Conservation (phyloP, 495 filamentous ascomycete genomes). For the Xylaria curta region DNA sequence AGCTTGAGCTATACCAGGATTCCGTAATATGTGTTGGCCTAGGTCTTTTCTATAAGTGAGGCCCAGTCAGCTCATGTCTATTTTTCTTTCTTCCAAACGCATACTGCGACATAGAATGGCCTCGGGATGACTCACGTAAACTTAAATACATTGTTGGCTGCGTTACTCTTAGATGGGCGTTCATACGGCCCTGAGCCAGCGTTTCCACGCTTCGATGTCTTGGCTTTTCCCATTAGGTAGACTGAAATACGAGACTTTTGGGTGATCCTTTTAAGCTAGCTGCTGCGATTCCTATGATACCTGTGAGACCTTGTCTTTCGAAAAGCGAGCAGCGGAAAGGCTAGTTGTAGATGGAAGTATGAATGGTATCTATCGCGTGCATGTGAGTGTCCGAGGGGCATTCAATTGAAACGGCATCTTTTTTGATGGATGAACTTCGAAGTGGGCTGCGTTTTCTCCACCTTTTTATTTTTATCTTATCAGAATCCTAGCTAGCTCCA, state of each 20-base stretch:
- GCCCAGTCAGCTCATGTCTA: not conserved
- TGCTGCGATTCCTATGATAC: not conserved
- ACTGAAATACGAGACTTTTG: not conserved
- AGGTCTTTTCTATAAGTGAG: conserved; percentile 72
- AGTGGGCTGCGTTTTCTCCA: conserved; percentile 14
- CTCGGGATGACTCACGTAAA: conserved; percentile 42
- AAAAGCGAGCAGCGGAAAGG: not conserved
- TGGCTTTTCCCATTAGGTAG: conserved; percentile 61
- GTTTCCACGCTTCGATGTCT: conserved; percentile 65
- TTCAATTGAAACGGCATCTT: conserved; percentile 4
- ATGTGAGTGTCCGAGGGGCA: conserved; percentile 32
- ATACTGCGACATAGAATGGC: not conserved
- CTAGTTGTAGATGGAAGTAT: not conserved
- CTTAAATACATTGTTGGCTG: conserved; percentile 80
- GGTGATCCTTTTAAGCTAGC: not conserved
- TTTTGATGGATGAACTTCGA: conserved; percentile 19
- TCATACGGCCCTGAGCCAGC: conserved; percentile 64
- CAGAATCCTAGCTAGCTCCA: conserved; percentile 13
- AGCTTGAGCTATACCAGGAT: conserved; percentile 87
- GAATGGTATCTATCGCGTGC: conserved; percentile 19
- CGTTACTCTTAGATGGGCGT: conserved; percentile 44
- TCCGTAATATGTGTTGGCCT: conserved; percentile 94
- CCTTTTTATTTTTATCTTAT: conserved; percentile 30
- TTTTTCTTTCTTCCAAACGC: not conserved
- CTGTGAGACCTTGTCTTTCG: not conserved